Base-by-base conservation (phyloP, 2,329 filamentous ascomycete species). In the Monosporascus cannonballus region DNA sequence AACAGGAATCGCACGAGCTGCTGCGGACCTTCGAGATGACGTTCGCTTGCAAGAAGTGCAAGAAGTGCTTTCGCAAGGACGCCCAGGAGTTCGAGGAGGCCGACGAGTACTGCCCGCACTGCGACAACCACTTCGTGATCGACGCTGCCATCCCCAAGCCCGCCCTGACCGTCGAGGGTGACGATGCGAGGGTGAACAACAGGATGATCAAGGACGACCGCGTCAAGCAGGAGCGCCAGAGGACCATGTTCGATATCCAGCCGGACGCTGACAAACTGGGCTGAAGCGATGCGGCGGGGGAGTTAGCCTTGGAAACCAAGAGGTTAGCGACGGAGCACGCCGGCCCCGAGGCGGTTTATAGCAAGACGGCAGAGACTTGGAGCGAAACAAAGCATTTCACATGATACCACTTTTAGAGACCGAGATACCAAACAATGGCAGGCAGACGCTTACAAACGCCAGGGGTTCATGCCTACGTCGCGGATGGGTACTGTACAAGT, bases 31-130 rank as follows among this genome's bases (percentile, higher is more conserved):
- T 86, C 62, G 94, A 99, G 67, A 96, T 99, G 90, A 82, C 78
- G 38, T 97, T 99, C 67, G 90, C 90, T 50, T 99, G 94, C 82
- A 99, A 99, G 66, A 99, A 99, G 76, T 99, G 94, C 84, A 92
- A 88, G 63, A 99, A 99, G 74, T 92, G 87, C 72, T 99, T 99
- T 78, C 87, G 94, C 61, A 99, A 97, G 70, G 90, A 99, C 65
- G 87, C 87, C 46, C 76, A 83, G 59, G 89, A 96, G 69, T 96
- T 96, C 64, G 94, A 99, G 62, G 94, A 99, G 63, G 87, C 89
- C 69, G 94, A 99, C 75, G 95, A 99, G 71, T 99, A 96, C 79
- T 99, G 94, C 77, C 95, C 94, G 22, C 90, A 96, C 75, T 99
- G 94, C 77, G 94, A 99, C 69, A 99, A 99, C 75, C 95, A 99